Conservation (phyloP, 2,329 filamentous ascomycete species). For the Clarireedia monteithiana region DNA sequence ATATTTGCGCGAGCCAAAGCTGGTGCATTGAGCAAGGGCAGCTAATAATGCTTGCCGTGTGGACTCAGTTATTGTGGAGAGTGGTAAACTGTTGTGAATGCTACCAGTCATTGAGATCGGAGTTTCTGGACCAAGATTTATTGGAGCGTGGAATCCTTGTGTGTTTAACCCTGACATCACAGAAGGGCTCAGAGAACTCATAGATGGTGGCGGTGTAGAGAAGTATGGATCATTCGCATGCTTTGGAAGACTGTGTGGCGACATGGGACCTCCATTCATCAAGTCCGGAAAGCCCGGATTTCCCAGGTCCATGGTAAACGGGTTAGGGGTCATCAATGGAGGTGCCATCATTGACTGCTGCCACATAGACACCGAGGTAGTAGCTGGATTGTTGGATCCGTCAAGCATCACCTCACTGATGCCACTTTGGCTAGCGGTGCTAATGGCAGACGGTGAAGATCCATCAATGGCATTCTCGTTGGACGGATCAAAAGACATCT, state of each 20-base stretch:
- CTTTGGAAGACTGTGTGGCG: slow-evolving; percentile 60
- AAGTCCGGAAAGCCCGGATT: slow-evolving; percentile 71
- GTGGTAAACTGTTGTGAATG: slow-evolving; percentile 48
- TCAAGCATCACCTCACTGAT: slow-evolving; percentile 90
- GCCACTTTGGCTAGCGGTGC: slow-evolving; percentile 84
- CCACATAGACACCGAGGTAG: slow-evolving; percentile 55
- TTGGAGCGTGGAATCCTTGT: slow-evolving; percentile 56
- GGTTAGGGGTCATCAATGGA: slow-evolving; percentile 54
- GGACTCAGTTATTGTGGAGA: slow-evolving; percentile 57
- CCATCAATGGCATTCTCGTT: slow-evolving; percentile 82
- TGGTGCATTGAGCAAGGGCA: slow-evolving; percentile 47
- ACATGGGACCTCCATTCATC: slow-evolving; percentile 62
- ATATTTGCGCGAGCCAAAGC: slow-evolving; percentile 56
- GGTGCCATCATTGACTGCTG: slow-evolving; percentile 62
- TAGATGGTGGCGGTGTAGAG: slow-evolving; percentile 66
- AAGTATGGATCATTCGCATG: slow-evolving; percentile 69
- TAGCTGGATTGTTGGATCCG: slow-evolving; percentile 58
- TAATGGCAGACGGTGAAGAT: slow-evolving; percentile 93
- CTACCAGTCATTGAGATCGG: slow-evolving; percentile 60
- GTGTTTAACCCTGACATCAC: slow-evolving; percentile 57
- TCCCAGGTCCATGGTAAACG: slow-evolving; percentile 69
- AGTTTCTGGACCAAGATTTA: slow-evolving; percentile 66
- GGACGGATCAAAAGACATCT: slow-evolving; percentile 59
- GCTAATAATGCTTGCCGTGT: slow-evolving; percentile 54
- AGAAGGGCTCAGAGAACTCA: slow-evolving; percentile 67